phyloP scores from a whole-genome alignment of 2,329 filamentous ascomycete species.

The Botrytis sinoallii region DNA sequence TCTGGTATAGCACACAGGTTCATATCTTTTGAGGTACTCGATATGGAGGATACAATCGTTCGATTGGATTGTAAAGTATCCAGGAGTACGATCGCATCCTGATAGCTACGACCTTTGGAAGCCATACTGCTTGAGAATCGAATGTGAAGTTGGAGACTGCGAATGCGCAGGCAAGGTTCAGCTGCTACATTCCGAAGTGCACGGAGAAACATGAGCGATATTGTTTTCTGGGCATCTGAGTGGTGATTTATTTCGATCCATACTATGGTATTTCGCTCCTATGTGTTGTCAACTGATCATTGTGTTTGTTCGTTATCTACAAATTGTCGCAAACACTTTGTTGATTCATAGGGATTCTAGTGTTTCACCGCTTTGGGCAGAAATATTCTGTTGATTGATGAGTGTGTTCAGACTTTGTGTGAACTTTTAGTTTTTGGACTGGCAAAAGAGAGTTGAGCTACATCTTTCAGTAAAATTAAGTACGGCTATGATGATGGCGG shows the following conservation, averaged over 20 bases:
- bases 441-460: not conserved
- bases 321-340: not conserved
- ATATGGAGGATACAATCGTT: conserved; percentile 26
- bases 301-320: not conserved
- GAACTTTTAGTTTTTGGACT: not conserved
- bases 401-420: not conserved
- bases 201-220: not conserved
- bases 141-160: not conserved
- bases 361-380: conserved; percentile 6
- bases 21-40: conserved; percentile 23
- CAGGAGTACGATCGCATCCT: conserved; percentile 29
- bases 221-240: not conserved
- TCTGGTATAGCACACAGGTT: conserved; percentile 36
- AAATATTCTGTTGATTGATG: not conserved
- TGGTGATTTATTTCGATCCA: not conserved
- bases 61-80: conserved; percentile 34
- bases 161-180: not conserved
- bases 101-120: conserved; percentile 21
- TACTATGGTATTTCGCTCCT: not conserved
- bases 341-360: not conserved
- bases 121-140: conserved; percentile 11
- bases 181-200: not conserved
- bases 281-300: not conserved
- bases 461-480: not conserved
- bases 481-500: not conserved